These are phyloP conservation scores for Pisolithus sp. DNA, from an alignment of 768 basidiomycete genomes.

Conservation along the genomic window DNA sequence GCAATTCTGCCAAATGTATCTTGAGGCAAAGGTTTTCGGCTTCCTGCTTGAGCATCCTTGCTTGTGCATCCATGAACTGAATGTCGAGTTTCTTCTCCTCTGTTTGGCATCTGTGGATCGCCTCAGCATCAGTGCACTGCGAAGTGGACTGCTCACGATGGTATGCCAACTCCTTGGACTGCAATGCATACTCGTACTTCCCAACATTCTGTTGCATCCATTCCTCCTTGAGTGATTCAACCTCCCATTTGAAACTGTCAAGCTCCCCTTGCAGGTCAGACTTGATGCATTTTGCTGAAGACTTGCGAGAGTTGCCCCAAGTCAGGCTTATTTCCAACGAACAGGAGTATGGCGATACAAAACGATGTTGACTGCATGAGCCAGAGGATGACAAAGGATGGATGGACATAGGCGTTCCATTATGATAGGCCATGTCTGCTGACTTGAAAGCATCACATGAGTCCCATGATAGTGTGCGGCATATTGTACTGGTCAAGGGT, in stretches of 20 bases:
- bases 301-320: background rate
- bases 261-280: background rate
- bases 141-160: background rate
- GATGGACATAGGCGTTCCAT: too few relatives aligned
- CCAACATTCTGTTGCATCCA: background rate
- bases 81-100: constrained; percentile 3
- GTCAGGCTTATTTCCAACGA: too few relatives aligned
- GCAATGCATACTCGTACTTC: background rate
- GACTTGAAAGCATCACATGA: too few relatives aligned
- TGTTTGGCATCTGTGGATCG: background rate
- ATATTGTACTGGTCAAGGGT: too few relatives aligned
- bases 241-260: background rate
- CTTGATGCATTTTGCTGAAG: background rate
- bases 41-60: background rate
- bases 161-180: constrained; percentile 1
- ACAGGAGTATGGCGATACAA: too few relatives aligned
- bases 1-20: background rate
- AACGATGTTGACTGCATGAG: too few relatives aligned
- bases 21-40: background rate
- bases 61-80: background rate
- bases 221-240: background rate
- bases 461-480: too few relatives aligned
- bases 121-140: background rate
- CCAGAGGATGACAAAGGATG: too few relatives aligned
- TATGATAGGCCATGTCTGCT: too few relatives aligned